Evolutionary conservation across 2,329 filamentous ascomycete species (phyloP).

Genomic region (Pseudonectria buxi): DNA sequence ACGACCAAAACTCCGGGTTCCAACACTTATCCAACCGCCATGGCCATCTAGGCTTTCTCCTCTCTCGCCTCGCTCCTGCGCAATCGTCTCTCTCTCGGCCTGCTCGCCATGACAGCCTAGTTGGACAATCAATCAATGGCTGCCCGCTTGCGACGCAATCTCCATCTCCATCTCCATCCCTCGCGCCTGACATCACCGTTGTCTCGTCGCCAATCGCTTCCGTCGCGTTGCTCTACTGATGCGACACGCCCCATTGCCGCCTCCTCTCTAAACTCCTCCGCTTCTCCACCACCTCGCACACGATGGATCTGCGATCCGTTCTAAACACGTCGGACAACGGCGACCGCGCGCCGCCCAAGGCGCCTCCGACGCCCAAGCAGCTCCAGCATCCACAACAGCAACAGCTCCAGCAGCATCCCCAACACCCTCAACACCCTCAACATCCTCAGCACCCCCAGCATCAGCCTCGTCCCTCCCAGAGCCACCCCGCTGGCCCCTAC

Average conservation of each 20-base stretch:
- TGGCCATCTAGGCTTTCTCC: neutral
- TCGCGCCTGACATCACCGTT: conserved; percentile 16
- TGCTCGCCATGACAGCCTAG: neutral
- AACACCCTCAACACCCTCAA: conserved; percentile 24
- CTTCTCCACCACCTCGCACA: conserved; percentile 6
- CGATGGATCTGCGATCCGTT: conserved; percentile 48
- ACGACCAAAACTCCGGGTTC: too few relatives aligned
- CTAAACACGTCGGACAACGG: conserved; percentile 46
- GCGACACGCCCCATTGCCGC: conserved; percentile 12
- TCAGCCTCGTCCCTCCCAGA: conserved; percentile 29
- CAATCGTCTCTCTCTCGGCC: too few relatives aligned
- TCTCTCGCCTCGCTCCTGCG: too few relatives aligned
- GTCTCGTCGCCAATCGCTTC: conserved; percentile 4
- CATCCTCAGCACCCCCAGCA: conserved; percentile 41
- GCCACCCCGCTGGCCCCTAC: conserved; percentile 23
- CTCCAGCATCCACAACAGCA: conserved; percentile 27
- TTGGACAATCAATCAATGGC: conserved; percentile 2
- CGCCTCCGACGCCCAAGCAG: conserved; percentile 26
- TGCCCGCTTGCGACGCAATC: conserved; percentile 21
- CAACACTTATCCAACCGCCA: neutral
- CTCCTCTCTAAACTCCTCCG: conserved; percentile 8
- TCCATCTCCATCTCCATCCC: conserved; percentile 6
- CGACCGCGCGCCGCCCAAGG: conserved; percentile 30
- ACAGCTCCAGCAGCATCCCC: conserved; percentile 24
- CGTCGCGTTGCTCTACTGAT: conserved; percentile 17